Evolutionary conservation across 306 rosid genomes (phyloP).

Genomic region (Fagus sylvatica): DNA sequence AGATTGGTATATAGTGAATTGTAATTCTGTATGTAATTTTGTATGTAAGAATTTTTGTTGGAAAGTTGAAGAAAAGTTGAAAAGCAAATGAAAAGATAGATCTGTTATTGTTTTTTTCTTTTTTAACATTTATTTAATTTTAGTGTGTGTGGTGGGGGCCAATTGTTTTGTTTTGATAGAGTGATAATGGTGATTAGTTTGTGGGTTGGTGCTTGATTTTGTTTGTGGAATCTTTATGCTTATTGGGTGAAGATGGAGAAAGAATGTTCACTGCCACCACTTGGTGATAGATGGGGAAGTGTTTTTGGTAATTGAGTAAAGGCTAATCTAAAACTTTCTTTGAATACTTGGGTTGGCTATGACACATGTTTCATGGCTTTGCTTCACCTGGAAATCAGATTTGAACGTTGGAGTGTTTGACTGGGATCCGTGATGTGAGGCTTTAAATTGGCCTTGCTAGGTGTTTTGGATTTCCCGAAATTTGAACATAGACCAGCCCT

Average conservation of each 20-base stretch:
- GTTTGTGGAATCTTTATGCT: neutral
- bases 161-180: neutral
- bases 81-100: slow-evolving; percentile 21
- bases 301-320: neutral
- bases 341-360: neutral
- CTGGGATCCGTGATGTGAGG: neutral
- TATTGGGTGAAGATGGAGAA: neutral
- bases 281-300: neutral
- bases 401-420: neutral
- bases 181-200: neutral
- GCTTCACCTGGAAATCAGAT: neutral
- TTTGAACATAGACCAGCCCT: too few species aligned
- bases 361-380: neutral
- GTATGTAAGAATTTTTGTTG: slow-evolving; percentile 50
- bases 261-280: neutral
- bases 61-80: slow-evolving; percentile 9
- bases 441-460: neutral
- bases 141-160: neutral
- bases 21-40: slow-evolving; percentile 50
- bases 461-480: too few species aligned
- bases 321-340: neutral
- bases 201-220: neutral
- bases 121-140: neutral
- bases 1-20: slow-evolving; percentile 50
- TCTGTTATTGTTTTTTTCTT: slow-evolving; percentile 15